Conservation (phyloP, 2,329 filamentous ascomycete species). For the Penicillium sp. region DNA sequence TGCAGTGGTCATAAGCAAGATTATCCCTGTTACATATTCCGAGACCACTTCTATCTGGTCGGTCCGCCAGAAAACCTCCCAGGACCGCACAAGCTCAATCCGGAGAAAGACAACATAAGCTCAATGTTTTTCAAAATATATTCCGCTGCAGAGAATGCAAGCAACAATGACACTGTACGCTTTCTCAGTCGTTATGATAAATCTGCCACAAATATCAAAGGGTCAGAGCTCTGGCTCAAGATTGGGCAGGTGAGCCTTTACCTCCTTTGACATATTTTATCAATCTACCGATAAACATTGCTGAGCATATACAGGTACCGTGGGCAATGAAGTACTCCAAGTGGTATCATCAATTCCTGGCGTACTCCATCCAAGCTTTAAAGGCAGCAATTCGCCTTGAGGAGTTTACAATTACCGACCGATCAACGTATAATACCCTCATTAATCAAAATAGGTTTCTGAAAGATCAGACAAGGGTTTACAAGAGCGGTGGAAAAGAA, state of each 20-base stretch:
- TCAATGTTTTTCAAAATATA: conserved; percentile 40
- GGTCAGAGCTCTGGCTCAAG: conserved; percentile 46
- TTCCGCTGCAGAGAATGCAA: conserved; percentile 29
- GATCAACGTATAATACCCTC: conserved; percentile 47
- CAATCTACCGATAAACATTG: too few species aligned
- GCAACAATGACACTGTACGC: conserved; percentile 30
- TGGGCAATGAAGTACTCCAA: conserved; percentile 48
- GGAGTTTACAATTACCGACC: conserved; percentile 52
- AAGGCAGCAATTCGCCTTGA: conserved; percentile 42
- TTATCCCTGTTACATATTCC: conserved; percentile 45
- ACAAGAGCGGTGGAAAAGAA: conserved; percentile 34
- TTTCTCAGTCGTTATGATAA: conserved; percentile 51
- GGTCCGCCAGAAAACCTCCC: conserved; percentile 40
- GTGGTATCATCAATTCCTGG: conserved; percentile 51
- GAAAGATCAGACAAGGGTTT: conserved; percentile 34
- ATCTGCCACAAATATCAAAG: conserved; percentile 53
- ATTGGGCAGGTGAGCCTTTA: conserved; percentile 36
- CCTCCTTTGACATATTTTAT: too few species aligned
- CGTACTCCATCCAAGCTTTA: conserved; percentile 49
- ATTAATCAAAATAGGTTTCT: conserved; percentile 20
- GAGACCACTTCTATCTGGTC: conserved; percentile 50
- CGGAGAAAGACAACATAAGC: conserved; percentile 13
- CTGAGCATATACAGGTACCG: conserved; percentile 27
- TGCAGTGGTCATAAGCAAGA: background rate
- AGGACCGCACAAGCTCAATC: conserved; percentile 29